phyloP scores from a whole-genome alignment of 225 moss, liverwort and hornwort genomes.

The Antitrichia curtipendula region DNA sequence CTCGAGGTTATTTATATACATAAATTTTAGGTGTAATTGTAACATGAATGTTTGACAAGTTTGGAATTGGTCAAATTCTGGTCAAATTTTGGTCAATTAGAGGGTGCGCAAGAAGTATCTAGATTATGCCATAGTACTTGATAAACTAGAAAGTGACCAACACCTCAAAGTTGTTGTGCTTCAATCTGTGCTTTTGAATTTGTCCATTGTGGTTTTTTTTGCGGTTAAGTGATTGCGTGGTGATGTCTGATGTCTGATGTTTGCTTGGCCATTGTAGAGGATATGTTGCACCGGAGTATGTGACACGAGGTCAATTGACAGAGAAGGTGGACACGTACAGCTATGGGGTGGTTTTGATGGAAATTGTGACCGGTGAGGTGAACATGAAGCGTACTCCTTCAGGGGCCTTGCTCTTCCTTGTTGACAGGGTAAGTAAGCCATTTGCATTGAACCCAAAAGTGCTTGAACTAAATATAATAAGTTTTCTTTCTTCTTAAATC shows the following conservation, averaged over 20 bases:
- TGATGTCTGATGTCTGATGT: background rate
- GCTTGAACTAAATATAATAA: background rate
- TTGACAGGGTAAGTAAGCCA: conserved; percentile 11
- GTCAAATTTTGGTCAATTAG: background rate
- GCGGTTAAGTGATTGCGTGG: background rate
- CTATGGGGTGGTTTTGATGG: conserved; percentile 42
- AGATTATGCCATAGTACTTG: background rate
- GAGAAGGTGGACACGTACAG: conserved; percentile 50
- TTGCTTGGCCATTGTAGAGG: conserved; percentile 6
- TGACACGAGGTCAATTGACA: conserved; percentile 37
- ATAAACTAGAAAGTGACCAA: background rate
- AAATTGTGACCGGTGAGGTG: conserved; percentile 28
- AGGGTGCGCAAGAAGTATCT: background rate
- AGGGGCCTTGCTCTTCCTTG: conserved; percentile 26
- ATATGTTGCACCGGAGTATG: conserved; percentile 45
- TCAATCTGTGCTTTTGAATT: background rate
- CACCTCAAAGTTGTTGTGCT: no score
- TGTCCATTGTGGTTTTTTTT: background rate
- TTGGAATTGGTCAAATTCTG: background rate
- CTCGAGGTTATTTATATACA: background rate
- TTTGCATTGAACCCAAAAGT: background rate
- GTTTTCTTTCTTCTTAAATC: background rate
- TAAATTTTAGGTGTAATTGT: background rate
- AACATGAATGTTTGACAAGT: background rate
- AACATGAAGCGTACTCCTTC: conserved; percentile 41